These are phyloP conservation scores for Fusarium sp. DNA, from an alignment of 2,329 filamentous ascomycete genomes.

Conservation along the genomic window DNA sequence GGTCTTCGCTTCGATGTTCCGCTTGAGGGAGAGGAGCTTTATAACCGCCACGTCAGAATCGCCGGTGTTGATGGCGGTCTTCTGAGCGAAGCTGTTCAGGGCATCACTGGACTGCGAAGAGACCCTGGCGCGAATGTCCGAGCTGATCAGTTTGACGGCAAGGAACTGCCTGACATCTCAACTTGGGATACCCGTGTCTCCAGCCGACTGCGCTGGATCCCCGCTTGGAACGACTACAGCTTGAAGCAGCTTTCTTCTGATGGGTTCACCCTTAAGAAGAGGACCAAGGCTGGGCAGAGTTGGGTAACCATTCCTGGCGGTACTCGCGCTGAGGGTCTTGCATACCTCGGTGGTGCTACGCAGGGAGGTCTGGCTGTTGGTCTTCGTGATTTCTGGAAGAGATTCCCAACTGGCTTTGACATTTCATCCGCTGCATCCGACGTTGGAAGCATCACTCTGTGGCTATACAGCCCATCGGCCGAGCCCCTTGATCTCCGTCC, in stretches of 20 bases:
- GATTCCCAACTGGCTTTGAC: conserved; percentile 68
- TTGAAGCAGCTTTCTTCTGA: conserved; percentile 68
- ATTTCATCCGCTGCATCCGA: conserved; percentile 62
- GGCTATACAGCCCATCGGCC: conserved; percentile 68
- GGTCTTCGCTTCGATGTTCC: conserved; percentile 68
- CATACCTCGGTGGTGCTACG: conserved; percentile 67
- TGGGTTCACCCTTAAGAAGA: conserved; percentile 69
- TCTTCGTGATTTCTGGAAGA: conserved; percentile 71
- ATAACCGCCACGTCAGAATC: conserved; percentile 69
- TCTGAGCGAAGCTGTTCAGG: conserved; percentile 67
- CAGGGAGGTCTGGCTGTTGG: conserved; percentile 69
- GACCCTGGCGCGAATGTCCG: conserved; percentile 64
- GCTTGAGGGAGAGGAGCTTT: conserved; percentile 61
- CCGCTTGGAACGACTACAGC: conserved; percentile 67
- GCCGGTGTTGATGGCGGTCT: conserved; percentile 66
- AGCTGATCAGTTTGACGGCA: conserved; percentile 61
- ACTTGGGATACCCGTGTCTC: conserved; percentile 61
- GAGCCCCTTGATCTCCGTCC: conserved; percentile 66
- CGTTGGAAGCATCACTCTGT: conserved; percentile 64
- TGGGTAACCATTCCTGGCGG: conserved; percentile 70
- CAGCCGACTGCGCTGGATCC: conserved; percentile 65
- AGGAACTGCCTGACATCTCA: conserved; percentile 54
- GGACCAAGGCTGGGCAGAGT: conserved; percentile 65
- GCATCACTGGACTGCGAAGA: conserved; percentile 67
- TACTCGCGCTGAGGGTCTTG: conserved; percentile 65